Evolutionary conservation across 2,329 filamentous ascomycete species (phyloP), one percentile per base, ranked within the genome.

Genomic region (Scedosporium minutisporum): DNA sequence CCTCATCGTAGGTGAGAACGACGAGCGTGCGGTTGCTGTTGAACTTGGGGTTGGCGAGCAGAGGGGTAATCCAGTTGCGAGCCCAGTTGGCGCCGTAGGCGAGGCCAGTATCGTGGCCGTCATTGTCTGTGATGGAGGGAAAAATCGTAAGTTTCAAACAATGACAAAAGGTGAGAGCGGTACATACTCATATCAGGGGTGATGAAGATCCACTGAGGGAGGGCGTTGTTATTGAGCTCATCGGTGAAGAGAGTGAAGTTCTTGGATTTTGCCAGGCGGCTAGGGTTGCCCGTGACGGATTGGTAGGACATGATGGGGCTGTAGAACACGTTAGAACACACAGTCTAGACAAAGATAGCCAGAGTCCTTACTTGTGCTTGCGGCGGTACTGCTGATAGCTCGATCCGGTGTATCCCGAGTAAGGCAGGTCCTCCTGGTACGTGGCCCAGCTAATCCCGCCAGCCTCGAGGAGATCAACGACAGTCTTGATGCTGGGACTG

Each of bases 51-150:
- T 83, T 76, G 23, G 72, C 69, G 9, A 86, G 72, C 7, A 86
- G 76, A 3, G 82, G 82, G 63, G 78, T 74, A 27, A 86, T 72
- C 70, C 85, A 84, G 60, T 72, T 72, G 57, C 76, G 75, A 21
- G 77, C 76, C 82, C 82, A 86, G 3, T 74, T 70, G 1, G 80
- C 78, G 2, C 82, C 80, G 57, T 74, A 76, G n/a, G 76, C 77
- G 9, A 85, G 76, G 3, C 76, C 77, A 2, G 79, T 80, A 67
- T 86, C 75, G 67, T 90, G 87, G 14, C 86, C 88, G 68, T 89
- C 85, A 65, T 84, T 82, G 57, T 84, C 79, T 83, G 87, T 85
- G 71, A 87, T 82, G 0, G 84, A 38, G 10, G 3, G 10, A 38
- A 14, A 38, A 14, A 14, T 12, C 10, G 3, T 38, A 38, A 38